Conservation (phyloP, 306 rosid genomes). For the Leucaena leucocephala region DNA sequence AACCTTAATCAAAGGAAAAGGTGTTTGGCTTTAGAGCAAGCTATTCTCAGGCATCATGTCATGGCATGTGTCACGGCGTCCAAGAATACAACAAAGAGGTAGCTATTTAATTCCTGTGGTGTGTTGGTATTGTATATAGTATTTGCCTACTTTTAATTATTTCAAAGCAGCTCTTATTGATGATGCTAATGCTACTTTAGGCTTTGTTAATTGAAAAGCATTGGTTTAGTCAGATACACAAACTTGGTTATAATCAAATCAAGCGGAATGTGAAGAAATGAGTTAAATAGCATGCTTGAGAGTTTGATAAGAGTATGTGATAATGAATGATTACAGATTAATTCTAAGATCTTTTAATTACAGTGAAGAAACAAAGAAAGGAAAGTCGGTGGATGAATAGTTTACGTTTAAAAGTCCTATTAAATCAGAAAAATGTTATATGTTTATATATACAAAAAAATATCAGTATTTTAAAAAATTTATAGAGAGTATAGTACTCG, state of each 20-base stretch:
- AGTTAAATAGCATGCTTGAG: background rate
- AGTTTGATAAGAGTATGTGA: background rate
- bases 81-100: constrained; percentile 17
- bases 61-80: constrained; percentile 26
- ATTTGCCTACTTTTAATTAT: constrained; percentile 3
- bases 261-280: background rate
- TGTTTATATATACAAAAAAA: too few relatives aligned
- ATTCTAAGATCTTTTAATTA: background rate
- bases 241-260: background rate
- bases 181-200: background rate
- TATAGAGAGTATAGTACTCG: too few relatives aligned
- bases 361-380: background rate
- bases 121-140: background rate
- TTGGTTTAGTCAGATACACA: background rate
- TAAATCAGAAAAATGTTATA: too few relatives aligned
- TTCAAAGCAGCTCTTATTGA: background rate
- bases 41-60: constrained; percentile 2
- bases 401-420: too few relatives aligned
- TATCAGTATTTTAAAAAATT: too few relatives aligned
- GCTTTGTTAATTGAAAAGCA: background rate
- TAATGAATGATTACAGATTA: background rate
- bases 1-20: constrained; percentile 37
- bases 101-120: background rate
- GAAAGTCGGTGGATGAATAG: too few relatives aligned
- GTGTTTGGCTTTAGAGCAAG: constrained; percentile 24